Percentiles rank a stretch among this genome's conserved stretches.
Conservation (phyloP, 202 grass and related monocot genomes). For the Carex arenaria region DNA sequence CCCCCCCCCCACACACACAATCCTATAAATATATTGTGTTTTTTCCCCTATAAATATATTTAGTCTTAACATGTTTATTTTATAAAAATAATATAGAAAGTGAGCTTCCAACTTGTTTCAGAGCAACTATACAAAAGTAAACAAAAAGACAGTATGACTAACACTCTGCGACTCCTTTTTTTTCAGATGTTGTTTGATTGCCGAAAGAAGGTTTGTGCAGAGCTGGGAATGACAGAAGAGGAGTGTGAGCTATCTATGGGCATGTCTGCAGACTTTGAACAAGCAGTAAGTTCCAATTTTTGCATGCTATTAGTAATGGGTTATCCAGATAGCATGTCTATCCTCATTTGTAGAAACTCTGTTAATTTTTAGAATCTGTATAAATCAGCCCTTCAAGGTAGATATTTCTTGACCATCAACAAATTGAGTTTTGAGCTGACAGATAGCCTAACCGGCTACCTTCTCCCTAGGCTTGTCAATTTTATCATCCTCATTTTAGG, state of each 20-base stretch:
- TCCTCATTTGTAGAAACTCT: background rate
- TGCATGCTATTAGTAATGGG: background rate
- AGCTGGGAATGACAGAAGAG: constrained; percentile 67
- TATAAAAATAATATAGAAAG: background rate
- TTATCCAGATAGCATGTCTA: background rate
- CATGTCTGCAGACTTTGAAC: constrained; percentile 98
- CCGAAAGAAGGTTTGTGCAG: constrained; percentile 54
- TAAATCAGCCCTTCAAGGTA: background rate
- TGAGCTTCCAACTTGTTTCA: background rate
- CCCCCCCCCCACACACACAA: no score
- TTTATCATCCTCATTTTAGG: background rate
- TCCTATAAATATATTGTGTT: background rate
- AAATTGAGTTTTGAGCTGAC: background rate
- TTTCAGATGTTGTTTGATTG: constrained; percentile 50
- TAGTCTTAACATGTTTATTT: background rate
- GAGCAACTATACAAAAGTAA: background rate
- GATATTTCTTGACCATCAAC: background rate
- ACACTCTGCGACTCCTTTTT: background rate
- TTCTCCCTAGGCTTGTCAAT: background rate
- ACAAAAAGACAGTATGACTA: background rate
- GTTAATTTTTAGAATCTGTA: background rate
- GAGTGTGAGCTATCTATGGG: constrained; percentile 92
- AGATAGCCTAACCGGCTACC: background rate
- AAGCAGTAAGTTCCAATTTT: constrained; percentile 53
- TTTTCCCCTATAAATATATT: background rate